Percentiles rank a stretch among this genome's conserved stretches.
phyloP scores from a whole-genome alignment of 371 early-diverging fungal species.

The Mucor saturninus region DNA sequence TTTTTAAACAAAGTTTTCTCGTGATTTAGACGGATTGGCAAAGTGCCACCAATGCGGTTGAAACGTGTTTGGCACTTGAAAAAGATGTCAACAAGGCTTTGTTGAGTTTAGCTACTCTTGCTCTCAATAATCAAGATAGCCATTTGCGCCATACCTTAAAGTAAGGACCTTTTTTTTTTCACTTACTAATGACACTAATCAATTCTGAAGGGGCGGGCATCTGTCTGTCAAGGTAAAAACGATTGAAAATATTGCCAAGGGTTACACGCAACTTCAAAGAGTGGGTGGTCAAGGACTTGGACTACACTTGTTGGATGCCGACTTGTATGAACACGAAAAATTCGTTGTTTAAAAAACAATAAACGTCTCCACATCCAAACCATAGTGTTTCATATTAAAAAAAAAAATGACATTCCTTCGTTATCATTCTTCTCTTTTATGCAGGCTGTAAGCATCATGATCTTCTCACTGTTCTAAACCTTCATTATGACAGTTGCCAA shows the following conservation, averaged over 20 bases:
- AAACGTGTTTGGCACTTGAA: constrained; percentile 44
- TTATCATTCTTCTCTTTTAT: too few relatives aligned
- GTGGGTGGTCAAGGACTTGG: constrained; percentile 61
- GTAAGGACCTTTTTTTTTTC: constrained; percentile 20
- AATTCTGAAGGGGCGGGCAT: constrained; percentile 25
- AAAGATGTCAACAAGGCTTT: constrained; percentile 68
- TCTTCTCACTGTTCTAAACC: too few relatives aligned
- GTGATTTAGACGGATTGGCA: constrained; percentile 34
- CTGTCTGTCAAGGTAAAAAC: constrained; percentile 49
- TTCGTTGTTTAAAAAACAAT: constrained; percentile 12
- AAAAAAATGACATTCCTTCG: too few relatives aligned
- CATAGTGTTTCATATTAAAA: too few relatives aligned
- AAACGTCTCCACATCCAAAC: background rate
- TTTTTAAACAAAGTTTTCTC: background rate
- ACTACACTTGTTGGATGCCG: constrained; percentile 50
- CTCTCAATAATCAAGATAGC: constrained; percentile 54
- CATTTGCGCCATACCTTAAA: constrained; percentile 65
- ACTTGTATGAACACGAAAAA: constrained; percentile 36
- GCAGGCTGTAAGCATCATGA: too few relatives aligned
- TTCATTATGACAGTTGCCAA: too few relatives aligned
- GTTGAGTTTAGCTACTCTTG: constrained; percentile 57
- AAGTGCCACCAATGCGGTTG: constrained; percentile 46
- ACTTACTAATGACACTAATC: background rate
- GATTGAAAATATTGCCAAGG: constrained; percentile 54
- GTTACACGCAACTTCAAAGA: constrained; percentile 55